phyloP scores from a whole-genome alignment of 78 protist species.

The Anaeramoeba flamelloides region DNA sequence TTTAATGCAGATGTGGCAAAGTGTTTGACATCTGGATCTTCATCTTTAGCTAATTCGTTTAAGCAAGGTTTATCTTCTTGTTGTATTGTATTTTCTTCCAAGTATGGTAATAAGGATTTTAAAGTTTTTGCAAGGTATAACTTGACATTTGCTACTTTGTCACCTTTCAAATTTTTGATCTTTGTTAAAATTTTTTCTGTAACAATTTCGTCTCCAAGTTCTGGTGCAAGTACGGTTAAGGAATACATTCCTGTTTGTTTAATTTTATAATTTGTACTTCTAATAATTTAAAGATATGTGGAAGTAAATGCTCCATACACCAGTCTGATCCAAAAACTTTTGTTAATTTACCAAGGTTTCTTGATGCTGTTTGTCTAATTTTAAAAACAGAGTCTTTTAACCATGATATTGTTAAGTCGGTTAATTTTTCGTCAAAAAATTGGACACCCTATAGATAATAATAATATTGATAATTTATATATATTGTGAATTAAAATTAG shows the following conservation, averaged over 20 bases:
- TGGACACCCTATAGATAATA: background rate
- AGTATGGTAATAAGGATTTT: background rate
- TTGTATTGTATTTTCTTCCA: background rate
- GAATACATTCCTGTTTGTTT: background rate
- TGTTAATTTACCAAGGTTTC: background rate
- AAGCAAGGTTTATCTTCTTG: background rate
- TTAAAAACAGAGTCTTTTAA: background rate
- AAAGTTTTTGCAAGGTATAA: background rate
- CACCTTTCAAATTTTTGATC: background rate
- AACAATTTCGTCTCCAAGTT: background rate
- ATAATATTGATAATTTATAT: too few species aligned
- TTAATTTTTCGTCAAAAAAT: background rate
- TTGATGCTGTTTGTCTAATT: background rate
- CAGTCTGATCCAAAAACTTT: background rate
- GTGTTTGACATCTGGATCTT: background rate
- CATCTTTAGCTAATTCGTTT: background rate
- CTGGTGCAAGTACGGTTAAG: background rate
- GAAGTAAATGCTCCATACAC: background rate
- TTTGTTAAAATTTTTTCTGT: background rate
- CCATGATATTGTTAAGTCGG: background rate
- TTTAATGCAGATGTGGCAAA: background rate
- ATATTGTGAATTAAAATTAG: too few species aligned
- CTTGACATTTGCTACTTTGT: background rate
- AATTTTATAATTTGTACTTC: background rate
- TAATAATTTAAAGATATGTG: background rate